phyloP scores from a whole-genome alignment of 2,329 filamentous ascomycete species.

The Gnomoniopsis smithogilvyi region DNA sequence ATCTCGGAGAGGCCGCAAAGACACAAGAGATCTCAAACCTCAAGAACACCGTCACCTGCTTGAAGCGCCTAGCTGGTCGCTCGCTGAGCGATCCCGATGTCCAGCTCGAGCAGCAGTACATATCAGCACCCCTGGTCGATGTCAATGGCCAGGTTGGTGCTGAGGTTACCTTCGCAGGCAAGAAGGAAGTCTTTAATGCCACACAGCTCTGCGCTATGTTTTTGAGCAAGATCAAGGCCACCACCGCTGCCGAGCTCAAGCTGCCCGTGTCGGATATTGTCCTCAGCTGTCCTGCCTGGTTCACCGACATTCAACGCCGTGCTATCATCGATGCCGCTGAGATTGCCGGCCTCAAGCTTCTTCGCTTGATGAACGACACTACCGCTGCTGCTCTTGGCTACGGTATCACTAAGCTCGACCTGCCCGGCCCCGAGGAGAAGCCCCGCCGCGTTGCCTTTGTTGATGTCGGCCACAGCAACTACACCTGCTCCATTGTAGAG shows the following conservation, averaged over 20 bases:
- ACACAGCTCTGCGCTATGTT: slow-evolving; percentile 95
- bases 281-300: slow-evolving; percentile 94
- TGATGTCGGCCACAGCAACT: slow-evolving; percentile 96
- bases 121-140: slow-evolving; percentile 82
- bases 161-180: slow-evolving; percentile 87
- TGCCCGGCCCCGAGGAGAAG: slow-evolving; percentile 85
- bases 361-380: slow-evolving; percentile 96
- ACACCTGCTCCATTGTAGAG: slow-evolving; percentile 90
- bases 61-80: slow-evolving; percentile 91
- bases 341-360: slow-evolving; percentile 86
- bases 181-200: slow-evolving; percentile 94
- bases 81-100: slow-evolving; percentile 86
- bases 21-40: slow-evolving; percentile 99
- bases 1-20: slow-evolving; percentile 93
- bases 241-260: slow-evolving; percentile 81
- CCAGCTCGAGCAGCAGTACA: slow-evolving; percentile 86
- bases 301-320: slow-evolving; percentile 90
- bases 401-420: slow-evolving; percentile 96
- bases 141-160: slow-evolving; percentile 92
- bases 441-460: slow-evolving; percentile 87
- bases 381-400: slow-evolving; percentile 94
- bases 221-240: slow-evolving; percentile 90
- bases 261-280: slow-evolving; percentile 90
- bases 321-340: slow-evolving; percentile 87
- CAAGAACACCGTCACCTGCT: slow-evolving; percentile 93